Base-by-base conservation (phyloP, 2,329 filamentous ascomycete genomes). In the Aspergillus quadricinctus region DNA sequence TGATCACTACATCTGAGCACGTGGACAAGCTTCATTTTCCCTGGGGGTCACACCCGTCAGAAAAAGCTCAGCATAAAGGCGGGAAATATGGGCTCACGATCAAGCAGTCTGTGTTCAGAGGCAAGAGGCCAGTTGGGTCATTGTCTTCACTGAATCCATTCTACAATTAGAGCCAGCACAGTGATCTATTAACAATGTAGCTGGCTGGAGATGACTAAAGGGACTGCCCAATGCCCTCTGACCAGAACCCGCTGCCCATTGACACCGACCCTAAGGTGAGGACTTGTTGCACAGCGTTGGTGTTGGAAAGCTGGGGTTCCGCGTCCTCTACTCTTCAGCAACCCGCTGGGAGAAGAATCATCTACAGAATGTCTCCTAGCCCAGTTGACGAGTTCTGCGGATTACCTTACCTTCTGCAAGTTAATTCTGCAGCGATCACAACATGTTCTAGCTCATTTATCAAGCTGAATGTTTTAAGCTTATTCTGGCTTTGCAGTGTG, bases 261-360 rank as follows among this genome's bases (percentile, higher is more conserved):
- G 46, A 37, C 37, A 14, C 25, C n/a, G 10, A 35, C 3, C 48
- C 41, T 10, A 48, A 37, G 25, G 40, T 48, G 29, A 6, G 50
- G 23, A 40, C 49, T 53, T 43, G 54, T 55, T 53, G 59, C 49
- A 54, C 45, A 54, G 48, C 48, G 45, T 53, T 43, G 29, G 49
- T 50, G 52, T 41, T 46, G 31, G 41, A 50, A 48, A 49, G 52
- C 52, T 58, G 43, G 56, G 29, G 45, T 41, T 31, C 31, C 55
- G 5, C 3, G 40, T 41, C 53, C 48, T 45, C 50, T 59, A 7
- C 19, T 41, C 45, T 37, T 31, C 48, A 58, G 48, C 37, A 60
- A 23, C 45, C 46, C 35, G 56, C 41, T 40, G 48, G 50, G 11
- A 21, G 27, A 41, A 31, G 49, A 37, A 29, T 25, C 40, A 43